phyloP scores from a whole-genome alignment of 2,329 filamentous ascomycete genomes.

The Nemania abortiva region DNA sequence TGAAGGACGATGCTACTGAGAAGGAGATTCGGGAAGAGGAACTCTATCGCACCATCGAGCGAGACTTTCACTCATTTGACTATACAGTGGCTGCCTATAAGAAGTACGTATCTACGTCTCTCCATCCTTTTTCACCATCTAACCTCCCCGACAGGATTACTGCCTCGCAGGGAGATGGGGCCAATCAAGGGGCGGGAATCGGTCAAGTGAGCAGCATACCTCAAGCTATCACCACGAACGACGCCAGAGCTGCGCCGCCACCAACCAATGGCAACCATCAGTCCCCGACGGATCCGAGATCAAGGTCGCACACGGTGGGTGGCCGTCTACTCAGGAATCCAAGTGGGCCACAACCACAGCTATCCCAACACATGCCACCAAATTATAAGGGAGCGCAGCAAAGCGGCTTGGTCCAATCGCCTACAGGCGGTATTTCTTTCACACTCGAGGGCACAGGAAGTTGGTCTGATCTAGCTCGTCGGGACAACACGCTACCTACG shows the following conservation, averaged over 20 bases:
- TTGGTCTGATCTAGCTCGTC: slow-evolving; percentile 91
- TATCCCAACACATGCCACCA: slow-evolving; percentile 54
- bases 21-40: slow-evolving; percentile 96
- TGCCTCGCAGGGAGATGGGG: slow-evolving; percentile 46
- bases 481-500: slow-evolving; percentile 79
- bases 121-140: slow-evolving; percentile 8
- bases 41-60: slow-evolving; percentile 93
- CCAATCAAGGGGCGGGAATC: slow-evolving; percentile 22
- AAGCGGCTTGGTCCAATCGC: slow-evolving; percentile 75
- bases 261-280: slow-evolving; percentile 45
- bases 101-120: slow-evolving; percentile 61
- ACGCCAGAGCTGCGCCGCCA: slow-evolving; percentile 57
- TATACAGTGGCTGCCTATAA: slow-evolving; percentile 87
- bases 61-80: slow-evolving; percentile 93
- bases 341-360: slow-evolving; percentile 38
- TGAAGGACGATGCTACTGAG: slow-evolving; percentile 94
- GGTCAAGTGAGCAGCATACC: slow-evolving; percentile 49
- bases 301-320: slow-evolving; percentile 28
- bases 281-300: slow-evolving; percentile 32
- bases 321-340: slow-evolving; percentile 28
- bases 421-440: slow-evolving; percentile 88
- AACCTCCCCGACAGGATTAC: slow-evolving; percentile 53
- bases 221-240: slow-evolving; percentile 66
- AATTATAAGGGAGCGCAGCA: slow-evolving; percentile 62
- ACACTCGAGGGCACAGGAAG: slow-evolving; percentile 89